Percentiles rank a stretch among this genome's conserved stretches.
phyloP scores from a whole-genome alignment of 352 stramenopile genomes.

The Globisporangium nodosum region DNA sequence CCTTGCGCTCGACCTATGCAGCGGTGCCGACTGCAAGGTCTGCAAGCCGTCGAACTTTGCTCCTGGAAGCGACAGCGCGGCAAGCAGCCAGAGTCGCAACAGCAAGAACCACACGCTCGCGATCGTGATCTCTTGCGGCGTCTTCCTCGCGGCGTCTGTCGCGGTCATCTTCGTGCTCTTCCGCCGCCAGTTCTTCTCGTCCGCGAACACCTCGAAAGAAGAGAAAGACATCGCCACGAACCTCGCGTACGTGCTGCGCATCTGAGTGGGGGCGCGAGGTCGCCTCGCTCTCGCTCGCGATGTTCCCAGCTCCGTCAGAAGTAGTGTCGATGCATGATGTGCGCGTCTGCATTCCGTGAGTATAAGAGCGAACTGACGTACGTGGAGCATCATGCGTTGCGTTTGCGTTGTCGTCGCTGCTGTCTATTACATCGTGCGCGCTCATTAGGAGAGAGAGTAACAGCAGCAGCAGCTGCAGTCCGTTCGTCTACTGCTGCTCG shows the following conservation, averaged over 20 bases:
- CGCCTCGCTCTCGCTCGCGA: not conserved
- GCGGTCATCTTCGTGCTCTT: conserved; percentile 34
- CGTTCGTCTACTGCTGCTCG: conserved; percentile 29
- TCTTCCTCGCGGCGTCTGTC: conserved; percentile 40
- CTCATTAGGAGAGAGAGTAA: not conserved
- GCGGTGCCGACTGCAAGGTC: conserved; percentile 5
- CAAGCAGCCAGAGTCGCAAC: conserved; percentile 3
- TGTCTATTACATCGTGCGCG: not conserved
- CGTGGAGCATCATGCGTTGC: not conserved
- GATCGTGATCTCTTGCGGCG: conserved; percentile 30
- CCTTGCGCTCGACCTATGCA: conserved; percentile 22
- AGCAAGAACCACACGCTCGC: conserved; percentile 22
- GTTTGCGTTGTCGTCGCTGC: not conserved
- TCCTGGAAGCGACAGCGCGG: not conserved
- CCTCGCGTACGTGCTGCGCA: conserved; percentile 37
- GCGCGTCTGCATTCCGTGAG: not conserved
- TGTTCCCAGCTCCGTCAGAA: not conserved
- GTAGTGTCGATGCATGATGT: not conserved
- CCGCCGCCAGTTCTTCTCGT: conserved; percentile 30
- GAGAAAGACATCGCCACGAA: conserved; percentile 52
- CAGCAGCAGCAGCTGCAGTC: not conserved
- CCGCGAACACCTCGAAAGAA: conserved; percentile 23
- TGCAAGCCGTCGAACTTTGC: conserved; percentile 8
- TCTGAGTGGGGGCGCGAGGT: not conserved
- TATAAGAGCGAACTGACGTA: not conserved